Base-by-base conservation (phyloP, 2,329 filamentous ascomycete species). In the Sphaerulina vaccinii region DNA sequence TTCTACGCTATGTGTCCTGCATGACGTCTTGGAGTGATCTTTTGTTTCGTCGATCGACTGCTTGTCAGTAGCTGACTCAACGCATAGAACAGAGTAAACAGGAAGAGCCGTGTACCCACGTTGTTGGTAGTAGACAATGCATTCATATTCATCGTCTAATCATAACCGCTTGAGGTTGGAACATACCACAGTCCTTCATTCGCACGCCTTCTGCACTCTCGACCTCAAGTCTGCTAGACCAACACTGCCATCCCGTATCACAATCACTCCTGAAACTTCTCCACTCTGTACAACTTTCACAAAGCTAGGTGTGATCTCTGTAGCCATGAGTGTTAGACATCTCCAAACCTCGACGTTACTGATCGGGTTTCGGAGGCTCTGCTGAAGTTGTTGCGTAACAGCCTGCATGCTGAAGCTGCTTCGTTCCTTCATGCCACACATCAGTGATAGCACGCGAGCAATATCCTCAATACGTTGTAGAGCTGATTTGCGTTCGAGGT, bases 401-500 rank as follows among this genome's bases (percentile, higher is more conserved):
- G 70, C 65, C 2, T 65, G 64, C 58, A 75, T 71, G 18, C 72
- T 73, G 59, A 78, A 73, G n/a, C 70, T 75, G 32, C 69, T 70
- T 21, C 74, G 69, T 27, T 63, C 53, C 40, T 61, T 63, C 11
- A 52, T 60, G 2, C 69, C 70, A 10, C 70, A 70, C 7, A 77
- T 66, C 3, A 77, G 62, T 0, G 70, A 70, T 2, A 78, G 63
- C 2, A 76, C 68, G 2, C 69, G 65, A 0, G 74, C 62, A 8
- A 77, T 68, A 32, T 78, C 75, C 53, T 74, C 71, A 3, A 74
- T 65, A 13, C 75, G 71, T 48, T 77, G 73, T 1, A 78, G 69
- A 2, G 76, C 76, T 1, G 74, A 70, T 43, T 62, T 66, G n/a
- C 75, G 75, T 35, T 73, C 70, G 3, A 74, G 66, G 43, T 77